These are phyloP conservation scores for Monsonia emarginata DNA, from an alignment of 441 rosid species.

Conservation along the genomic window DNA sequence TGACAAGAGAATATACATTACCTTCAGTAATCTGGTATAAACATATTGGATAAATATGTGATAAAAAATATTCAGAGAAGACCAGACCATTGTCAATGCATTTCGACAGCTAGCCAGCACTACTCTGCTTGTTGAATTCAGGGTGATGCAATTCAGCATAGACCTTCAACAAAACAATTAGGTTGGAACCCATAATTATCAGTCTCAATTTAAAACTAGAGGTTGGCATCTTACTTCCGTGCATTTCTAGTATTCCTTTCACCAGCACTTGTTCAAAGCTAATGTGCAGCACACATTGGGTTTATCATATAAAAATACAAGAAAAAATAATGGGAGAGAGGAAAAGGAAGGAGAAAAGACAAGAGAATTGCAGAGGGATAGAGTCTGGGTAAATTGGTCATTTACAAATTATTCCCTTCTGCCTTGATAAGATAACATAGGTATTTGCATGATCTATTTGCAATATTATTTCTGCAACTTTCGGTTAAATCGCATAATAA, in stretches of 20 bases:
- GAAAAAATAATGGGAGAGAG: no score
- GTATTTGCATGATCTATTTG: no score
- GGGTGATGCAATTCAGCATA: conserved; percentile 83
- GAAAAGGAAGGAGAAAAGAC: no score
- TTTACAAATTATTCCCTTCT: no score
- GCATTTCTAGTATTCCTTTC: not conserved
- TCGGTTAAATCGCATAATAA: no score
- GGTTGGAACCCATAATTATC: not conserved
- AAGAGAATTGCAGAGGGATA: no score
- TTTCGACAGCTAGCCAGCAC: conserved; percentile 82
- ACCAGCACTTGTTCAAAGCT: not conserved
- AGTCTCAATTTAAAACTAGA: not conserved
- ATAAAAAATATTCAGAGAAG: conserved; percentile 17
- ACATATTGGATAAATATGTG: conserved; percentile 3
- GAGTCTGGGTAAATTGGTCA: no score
- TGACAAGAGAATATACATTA: conserved; percentile 13
- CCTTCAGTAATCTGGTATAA: conserved; percentile 7
- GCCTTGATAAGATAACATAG: no score
- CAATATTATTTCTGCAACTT: no score
- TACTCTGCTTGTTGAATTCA: conserved; percentile 81
- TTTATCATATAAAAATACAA: no score
- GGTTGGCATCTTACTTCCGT: not conserved
- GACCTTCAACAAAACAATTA: conserved; percentile 42
- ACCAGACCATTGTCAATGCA: conserved; percentile 82
- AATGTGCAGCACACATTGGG: not conserved